phyloP scores from a whole-genome alignment of 2,329 filamentous ascomycete genomes.

The Microdochium nivale region DNA sequence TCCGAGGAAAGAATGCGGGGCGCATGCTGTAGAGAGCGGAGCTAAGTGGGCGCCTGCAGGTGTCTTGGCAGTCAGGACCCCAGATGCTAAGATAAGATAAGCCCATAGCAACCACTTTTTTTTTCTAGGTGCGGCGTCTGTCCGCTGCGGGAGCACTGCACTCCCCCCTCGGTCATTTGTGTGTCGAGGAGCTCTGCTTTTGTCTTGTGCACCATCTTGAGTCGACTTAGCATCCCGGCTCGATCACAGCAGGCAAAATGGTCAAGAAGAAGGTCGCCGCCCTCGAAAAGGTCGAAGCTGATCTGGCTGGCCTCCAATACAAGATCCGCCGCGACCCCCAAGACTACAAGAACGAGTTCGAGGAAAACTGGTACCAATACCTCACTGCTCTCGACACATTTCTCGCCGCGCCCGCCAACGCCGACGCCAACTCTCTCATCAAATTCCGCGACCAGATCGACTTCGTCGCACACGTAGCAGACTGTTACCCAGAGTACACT shows the following conservation, averaged over 20 bases:
- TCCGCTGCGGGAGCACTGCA: neutral
- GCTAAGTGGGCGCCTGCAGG: neutral
- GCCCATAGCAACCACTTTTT: neutral
- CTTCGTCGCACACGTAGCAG: slow-evolving; percentile 85
- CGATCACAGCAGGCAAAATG: slow-evolving; percentile 36
- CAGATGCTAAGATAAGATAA: neutral
- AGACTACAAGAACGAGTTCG: slow-evolving; percentile 85
- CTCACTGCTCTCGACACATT: slow-evolving; percentile 87
- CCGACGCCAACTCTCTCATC: slow-evolving; percentile 68
- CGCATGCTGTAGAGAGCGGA: neutral
- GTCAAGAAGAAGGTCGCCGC: slow-evolving; percentile 85
- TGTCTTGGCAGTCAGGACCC: neutral
- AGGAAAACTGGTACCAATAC: slow-evolving; percentile 85
- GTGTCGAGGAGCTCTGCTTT: neutral
- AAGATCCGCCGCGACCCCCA: slow-evolving; percentile 84
- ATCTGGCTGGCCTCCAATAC: slow-evolving; percentile 83
- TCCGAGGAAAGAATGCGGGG: too few species aligned
- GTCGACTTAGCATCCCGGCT: neutral
- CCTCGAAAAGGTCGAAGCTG: slow-evolving; percentile 90
- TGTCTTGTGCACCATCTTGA: neutral
- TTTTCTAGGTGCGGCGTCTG: neutral
- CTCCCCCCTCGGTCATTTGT: neutral
- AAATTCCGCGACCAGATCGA: slow-evolving; percentile 89
- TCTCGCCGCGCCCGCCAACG: slow-evolving; percentile 69
- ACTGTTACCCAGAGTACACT: slow-evolving; percentile 82